phyloP scores from a whole-genome alignment of 371 early-diverging fungal genomes.

The Haplosporangium sp. region DNA sequence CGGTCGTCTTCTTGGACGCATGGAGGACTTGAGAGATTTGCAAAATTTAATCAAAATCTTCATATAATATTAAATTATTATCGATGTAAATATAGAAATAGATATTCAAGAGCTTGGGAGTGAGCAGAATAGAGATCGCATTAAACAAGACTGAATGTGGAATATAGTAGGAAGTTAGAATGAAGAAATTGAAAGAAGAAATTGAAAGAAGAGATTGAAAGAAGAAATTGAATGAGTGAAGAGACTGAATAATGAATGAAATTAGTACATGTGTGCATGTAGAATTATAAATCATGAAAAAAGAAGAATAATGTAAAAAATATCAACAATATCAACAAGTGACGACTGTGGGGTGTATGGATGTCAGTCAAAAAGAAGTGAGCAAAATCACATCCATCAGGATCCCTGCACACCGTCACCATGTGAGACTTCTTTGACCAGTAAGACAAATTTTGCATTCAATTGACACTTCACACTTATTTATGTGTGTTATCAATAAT shows the following conservation, averaged over 20 bases:
- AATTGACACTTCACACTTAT: too few relatives aligned
- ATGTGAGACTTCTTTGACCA: too few relatives aligned
- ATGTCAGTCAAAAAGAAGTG: too few relatives aligned
- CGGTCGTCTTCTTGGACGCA: slow-evolving; percentile 13
- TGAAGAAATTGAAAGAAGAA: background rate
- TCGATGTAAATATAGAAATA: background rate
- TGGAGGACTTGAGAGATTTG: background rate
- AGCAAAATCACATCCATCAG: too few relatives aligned
- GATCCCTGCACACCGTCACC: too few relatives aligned
- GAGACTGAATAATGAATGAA: background rate
- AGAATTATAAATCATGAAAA: too few relatives aligned
- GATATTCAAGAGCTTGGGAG: background rate
- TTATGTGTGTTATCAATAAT: too few relatives aligned
- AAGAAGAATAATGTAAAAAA: background rate
- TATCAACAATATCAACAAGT: too few relatives aligned
- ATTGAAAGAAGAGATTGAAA: background rate
- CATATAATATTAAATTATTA: background rate
- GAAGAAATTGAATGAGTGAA: background rate
- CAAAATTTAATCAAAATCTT: too few relatives aligned
- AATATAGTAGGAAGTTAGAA: background rate
- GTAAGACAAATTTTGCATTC: too few relatives aligned
- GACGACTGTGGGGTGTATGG: too few relatives aligned
- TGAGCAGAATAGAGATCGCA: background rate
- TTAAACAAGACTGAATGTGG: background rate
- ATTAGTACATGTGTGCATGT: background rate